A percentile compares a stretch with the other conserved stretches of the same genome.
These are phyloP conservation scores for Phyllosticta citrichinensis DNA, from an alignment of 2,329 filamentous ascomycete species.

Conservation along the genomic window DNA sequence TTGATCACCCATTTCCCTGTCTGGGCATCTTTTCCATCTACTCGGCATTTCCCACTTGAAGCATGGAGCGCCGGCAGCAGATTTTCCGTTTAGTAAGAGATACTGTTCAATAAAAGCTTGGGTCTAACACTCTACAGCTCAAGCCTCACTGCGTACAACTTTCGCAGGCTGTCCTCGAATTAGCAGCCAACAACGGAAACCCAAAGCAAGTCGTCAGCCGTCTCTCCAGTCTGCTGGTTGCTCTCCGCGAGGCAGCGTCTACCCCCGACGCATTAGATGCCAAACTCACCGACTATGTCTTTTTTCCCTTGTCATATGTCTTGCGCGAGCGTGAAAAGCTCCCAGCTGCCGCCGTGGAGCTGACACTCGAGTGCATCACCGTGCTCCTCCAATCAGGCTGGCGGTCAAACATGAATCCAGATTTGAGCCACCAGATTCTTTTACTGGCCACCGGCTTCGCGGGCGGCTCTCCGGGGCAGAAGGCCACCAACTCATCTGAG, in stretches of 20 bases:
- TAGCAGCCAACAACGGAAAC: conserved; percentile 37
- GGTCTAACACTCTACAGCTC: conserved; percentile 33
- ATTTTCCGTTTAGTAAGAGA: conserved; percentile 28
- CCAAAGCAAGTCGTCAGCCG: conserved; percentile 38
- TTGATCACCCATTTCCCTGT: not conserved
- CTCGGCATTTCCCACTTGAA: not conserved
- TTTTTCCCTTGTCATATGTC: conserved; percentile 84
- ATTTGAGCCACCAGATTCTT: conserved; percentile 73
- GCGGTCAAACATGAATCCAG: conserved; percentile 58
- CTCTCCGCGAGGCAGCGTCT: conserved; percentile 25
- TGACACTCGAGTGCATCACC: conserved; percentile 63
- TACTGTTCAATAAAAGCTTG: not conserved
- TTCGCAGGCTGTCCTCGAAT: conserved; percentile 42
- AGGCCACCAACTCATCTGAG: conserved; percentile 46
- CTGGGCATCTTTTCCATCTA: not conserved
- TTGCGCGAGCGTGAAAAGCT: conserved; percentile 66
- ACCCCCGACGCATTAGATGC: conserved; percentile 50
- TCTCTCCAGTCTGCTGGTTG: conserved; percentile 36
- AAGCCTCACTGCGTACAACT: conserved; percentile 50
- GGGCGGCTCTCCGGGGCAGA: conserved; percentile 51
- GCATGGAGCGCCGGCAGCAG: conserved; percentile 20
- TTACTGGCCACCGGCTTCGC: conserved; percentile 75
- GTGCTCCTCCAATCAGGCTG: conserved; percentile 70
- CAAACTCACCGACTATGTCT: conserved; percentile 85
- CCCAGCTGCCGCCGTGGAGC: conserved; percentile 62